Percentiles rank a stretch among this genome's conserved stretches.
These are phyloP conservation scores for Chaetomium sp. DNA, from an alignment of 2,329 filamentous ascomycete species.

Conservation along the genomic window DNA sequence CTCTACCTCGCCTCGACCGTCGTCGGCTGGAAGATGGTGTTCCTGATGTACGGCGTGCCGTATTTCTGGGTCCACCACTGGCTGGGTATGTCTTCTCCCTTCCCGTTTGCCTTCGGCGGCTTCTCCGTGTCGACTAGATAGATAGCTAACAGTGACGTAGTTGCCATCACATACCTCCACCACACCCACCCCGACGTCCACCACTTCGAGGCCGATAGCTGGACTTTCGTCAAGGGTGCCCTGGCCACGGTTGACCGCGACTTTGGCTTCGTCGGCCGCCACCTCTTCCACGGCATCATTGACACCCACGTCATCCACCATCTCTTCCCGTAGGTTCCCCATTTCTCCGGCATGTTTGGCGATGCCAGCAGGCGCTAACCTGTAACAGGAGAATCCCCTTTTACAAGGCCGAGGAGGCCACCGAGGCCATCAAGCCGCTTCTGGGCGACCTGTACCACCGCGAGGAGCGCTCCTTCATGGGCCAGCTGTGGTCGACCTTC, in stretches of 20 bases:
- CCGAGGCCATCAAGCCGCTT: conserved; percentile 57
- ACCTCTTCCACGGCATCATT: conserved; percentile 68
- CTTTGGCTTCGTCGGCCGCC: conserved; percentile 64
- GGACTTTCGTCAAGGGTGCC: conserved; percentile 65
- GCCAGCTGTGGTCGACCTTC: conserved; percentile 51
- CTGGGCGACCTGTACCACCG: conserved; percentile 57
- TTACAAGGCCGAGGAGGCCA: conserved; percentile 63
- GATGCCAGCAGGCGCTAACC: conserved; percentile 6
- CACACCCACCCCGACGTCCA: conserved; percentile 65
- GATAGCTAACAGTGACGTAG: conserved; percentile 40
- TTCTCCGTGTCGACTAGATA: not conserved
- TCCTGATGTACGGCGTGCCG: conserved; percentile 63
- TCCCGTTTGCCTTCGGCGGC: not conserved
- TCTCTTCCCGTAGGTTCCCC: conserved; percentile 54
- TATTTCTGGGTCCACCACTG: conserved; percentile 97
- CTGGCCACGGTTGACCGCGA: conserved; percentile 65
- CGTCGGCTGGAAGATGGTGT: conserved; percentile 59
- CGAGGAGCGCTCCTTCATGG: conserved; percentile 49
- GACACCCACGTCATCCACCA: conserved; percentile 67
- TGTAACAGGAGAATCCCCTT: conserved; percentile 55
- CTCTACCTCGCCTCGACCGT: conserved; percentile 56
- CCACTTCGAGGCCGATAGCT: conserved; percentile 60
- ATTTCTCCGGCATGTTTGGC: too few species aligned
- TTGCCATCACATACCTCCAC: conserved; percentile 75
- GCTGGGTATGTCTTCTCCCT: conserved; percentile 67